These are phyloP conservation scores for Helianthus annuus DNA, from an alignment of 129 eudicot genomes.

Conservation along the genomic window DNA sequence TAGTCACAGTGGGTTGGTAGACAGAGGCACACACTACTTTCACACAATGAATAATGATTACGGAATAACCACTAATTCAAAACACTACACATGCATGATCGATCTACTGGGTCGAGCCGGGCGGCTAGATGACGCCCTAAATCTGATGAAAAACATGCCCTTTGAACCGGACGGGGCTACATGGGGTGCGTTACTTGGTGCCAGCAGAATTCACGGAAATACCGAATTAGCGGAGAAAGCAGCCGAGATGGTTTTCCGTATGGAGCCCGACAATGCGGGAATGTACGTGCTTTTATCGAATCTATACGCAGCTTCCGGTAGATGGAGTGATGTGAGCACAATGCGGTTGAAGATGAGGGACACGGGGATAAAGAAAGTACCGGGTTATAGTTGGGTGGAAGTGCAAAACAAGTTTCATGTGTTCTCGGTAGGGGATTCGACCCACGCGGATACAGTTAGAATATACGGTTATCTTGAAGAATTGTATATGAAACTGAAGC, in stretches of 20 bases:
- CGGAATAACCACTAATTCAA: slow-evolving; percentile 11
- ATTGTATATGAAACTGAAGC: slow-evolving; percentile 10
- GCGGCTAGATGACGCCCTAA: slow-evolving; percentile 9
- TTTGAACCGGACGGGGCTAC: slow-evolving; percentile 14
- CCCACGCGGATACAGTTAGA: slow-evolving; percentile 6
- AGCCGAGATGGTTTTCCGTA: slow-evolving; percentile 12
- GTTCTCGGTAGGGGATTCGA: slow-evolving; percentile 6
- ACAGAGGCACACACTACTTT: slow-evolving; percentile 18
- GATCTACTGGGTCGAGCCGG: slow-evolving; percentile 16
- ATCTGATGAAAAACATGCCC: slow-evolving; percentile 14
- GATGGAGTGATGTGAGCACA: slow-evolving; percentile 9
- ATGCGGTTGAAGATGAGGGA: slow-evolving; percentile 18
- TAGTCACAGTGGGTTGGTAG: slow-evolving; percentile 23
- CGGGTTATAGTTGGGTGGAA: slow-evolving; percentile 16
- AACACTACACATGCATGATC: slow-evolving; percentile 21
- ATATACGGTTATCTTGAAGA: slow-evolving; percentile 17
- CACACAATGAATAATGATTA: slow-evolving; percentile 13
- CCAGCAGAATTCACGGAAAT: slow-evolving; percentile 14
- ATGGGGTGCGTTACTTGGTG: slow-evolving; percentile 21
- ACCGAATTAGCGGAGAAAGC: slow-evolving; percentile 13
- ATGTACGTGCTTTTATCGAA: slow-evolving; percentile 18
- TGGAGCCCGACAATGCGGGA: slow-evolving; percentile 18
- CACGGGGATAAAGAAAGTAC: slow-evolving; percentile 11
- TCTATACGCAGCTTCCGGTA: slow-evolving; percentile 17
- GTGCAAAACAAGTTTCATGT: slow-evolving; percentile 15